Evolutionary conservation across 371 early-diverging fungal genomes (phyloP), one percentile per base, ranked within the genome.

Genomic region (Mucor ambiguus): DNA sequence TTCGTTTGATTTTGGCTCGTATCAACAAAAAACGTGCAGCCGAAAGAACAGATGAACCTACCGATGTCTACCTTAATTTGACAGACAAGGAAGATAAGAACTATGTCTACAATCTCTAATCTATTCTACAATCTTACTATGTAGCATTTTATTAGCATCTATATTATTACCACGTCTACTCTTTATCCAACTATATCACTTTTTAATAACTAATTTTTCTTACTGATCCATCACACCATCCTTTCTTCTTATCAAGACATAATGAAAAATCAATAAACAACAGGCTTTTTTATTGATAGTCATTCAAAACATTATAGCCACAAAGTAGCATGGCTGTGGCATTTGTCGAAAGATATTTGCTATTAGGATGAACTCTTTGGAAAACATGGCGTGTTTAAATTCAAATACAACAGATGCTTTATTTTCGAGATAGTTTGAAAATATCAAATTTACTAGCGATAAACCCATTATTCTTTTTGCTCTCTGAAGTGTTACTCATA

Each of bases 21-120:
- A 49, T 24, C 33, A 61, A 61, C 20, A 61, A 61, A 52, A 61
- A 49, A 18, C 63, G 63, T 41, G 56, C 56, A 4, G 43, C 44
- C 18, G 64, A 64, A 32, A 33, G 57, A 18, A 56, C 58, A 3
- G 29, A 10, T 6, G 59, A 64, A 26, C 20, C 49, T 18, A 73
- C 68, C 3, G 72, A 73, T 41, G 69, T 62, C 2, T 57, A 69
- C 20, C 60, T 71, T 2, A 73, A 73, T 29, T 35, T 70, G 20
- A 75, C 78, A 1, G 78, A 78, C 57, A 38, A 35, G 22, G 63
- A 71, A 66, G 72, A 78, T 58, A 57, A 57, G 38, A 75, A 71
- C 26, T 78, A 69, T 59, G 61, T 75, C 9, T 78, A 78, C 67
- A 66, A 68, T 12, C 64, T 78, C 6, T 78, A 69, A 66, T 37